Base-by-base conservation (phyloP, 768 basidiomycete species). In the Boletus sp. region DNA sequence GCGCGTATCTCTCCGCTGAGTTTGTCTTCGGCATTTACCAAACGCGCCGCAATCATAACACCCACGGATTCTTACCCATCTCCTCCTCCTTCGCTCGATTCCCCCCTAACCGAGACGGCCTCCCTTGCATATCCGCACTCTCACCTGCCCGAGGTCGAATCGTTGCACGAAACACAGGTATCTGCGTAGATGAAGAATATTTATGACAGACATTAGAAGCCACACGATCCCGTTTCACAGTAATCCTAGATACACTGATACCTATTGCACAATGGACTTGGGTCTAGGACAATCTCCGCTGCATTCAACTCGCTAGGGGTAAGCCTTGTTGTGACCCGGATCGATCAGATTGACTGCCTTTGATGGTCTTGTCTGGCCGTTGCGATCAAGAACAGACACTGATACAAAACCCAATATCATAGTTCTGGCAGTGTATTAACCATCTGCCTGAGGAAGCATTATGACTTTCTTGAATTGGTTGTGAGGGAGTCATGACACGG, bases 31-130 rank as follows among this genome's bases (percentile, higher is more conserved):
- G 53, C 57, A 23, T 64, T 67, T 21, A 59, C 56, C 25, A 65
- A 72, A 54, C 65, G 69, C 27, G 39, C 48, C 7, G 59, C 54
- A 33, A 52, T 56, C 32, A 57, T 52, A 34, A 70, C 69, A 41
- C 73, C 75, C 7, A 62, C 62, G n/a, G 73, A 73, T 33, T 70
- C 76, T 15, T 82, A 82, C 63, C 81, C 81, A 19, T 80, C 80
- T 0, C 80, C 79, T 2, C 81, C 79, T 47, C 72, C 70, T 19
- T 62, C 65, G 44, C 54, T 64, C 50, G 60, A 61, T 61, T 64
- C 68, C 4, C 71, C 69, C 1, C 55, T 53, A 40, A 53, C 46
- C 0, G 55, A 64, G 17, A 52, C 29, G 11, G 30, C 38, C 8
- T 34, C 51, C n/a, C 58, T 72, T 51, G 32, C 43, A 46, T 59